Base-by-base conservation (phyloP, 805 yeast genomes). In the Pichia deserticola region DNA sequence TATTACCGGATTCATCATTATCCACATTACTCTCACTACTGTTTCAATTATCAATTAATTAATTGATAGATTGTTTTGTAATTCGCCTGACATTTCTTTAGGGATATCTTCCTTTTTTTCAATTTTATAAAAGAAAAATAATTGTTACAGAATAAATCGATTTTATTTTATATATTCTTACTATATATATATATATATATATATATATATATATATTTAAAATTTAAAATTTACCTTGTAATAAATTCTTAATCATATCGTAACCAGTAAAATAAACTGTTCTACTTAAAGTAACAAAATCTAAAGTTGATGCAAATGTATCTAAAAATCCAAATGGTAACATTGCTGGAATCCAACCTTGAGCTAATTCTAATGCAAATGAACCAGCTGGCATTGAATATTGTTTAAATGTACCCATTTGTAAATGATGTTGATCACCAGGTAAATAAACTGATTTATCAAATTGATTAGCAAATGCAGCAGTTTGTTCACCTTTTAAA, bases 321-420 rank as follows among this genome's bases (percentile, higher is more conserved):
- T 89, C 96, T 45, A 87, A 71, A 69, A 92, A 81, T 0, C 99
- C 99, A 65, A 93, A 93, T 25, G 98, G 98, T 53, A 93, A 75
- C 99, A 93, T 93, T 40, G 92, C 84, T 36, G 99, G 98, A 57
- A 93, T 88, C 95, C 96, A 93, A 52, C 99, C 99, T 72, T 92
- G 98, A 7, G 99, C 99, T 61, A 92, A 76, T 66, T 93, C 99
- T 56, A 93, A 72, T 10, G 99, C 97, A 68, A 82, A 93, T 0
- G 86, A 75, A 36, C 85, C 95, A 33, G 78, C 66, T 2, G 87
- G 84, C 95, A 93, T 88, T 30, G 81, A 58, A 67, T 93, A 93
- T 69, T 93, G 99, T 69, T 87, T 89, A 58, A 79, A 78, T 41
- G 65, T 55, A 36, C 97, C 97, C 64, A 79, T 84, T 39, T 60